Percentiles rank a stretch among this genome's conserved stretches.
Evolutionary conservation across 495 filamentous ascomycete species (phyloP).

Genomic region (Letharia columbiana): DNA sequence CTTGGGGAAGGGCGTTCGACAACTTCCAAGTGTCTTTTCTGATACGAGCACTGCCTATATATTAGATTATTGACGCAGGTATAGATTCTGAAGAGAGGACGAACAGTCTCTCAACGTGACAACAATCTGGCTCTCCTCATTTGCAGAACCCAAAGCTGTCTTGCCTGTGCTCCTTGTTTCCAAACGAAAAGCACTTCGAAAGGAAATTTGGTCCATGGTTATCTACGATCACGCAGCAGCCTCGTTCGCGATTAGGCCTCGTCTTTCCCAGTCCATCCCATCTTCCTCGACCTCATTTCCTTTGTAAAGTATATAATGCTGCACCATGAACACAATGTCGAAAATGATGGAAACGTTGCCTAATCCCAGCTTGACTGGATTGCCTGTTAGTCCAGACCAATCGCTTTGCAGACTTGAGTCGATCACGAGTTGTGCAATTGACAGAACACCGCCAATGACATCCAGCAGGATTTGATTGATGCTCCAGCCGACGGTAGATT

Average conservation of each 20-base stretch:
- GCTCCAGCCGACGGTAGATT: constrained; percentile 79
- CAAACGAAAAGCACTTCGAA: background rate
- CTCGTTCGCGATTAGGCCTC: constrained; percentile 14
- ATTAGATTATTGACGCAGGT: no score
- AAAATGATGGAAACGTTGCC: constrained; percentile 80
- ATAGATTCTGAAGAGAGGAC: no score
- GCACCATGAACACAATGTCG: constrained; percentile 72
- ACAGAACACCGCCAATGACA: constrained; percentile 70
- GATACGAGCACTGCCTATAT: no score
- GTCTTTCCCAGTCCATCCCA: constrained; percentile 7
- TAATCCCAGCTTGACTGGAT: constrained; percentile 81
- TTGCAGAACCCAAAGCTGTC: no score
- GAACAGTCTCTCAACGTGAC: no score
- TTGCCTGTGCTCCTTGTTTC: no score
- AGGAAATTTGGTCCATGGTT: background rate
- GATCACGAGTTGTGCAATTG: constrained; percentile 68
- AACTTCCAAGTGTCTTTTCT: no score
- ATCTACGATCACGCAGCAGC: constrained; percentile 15
- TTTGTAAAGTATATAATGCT: constrained; percentile 77
- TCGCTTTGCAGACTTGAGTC: constrained; percentile 78
- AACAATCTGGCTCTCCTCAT: no score
- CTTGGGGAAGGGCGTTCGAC: no score
- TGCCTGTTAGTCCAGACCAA: constrained; percentile 84
- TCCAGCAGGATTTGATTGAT: constrained; percentile 84
- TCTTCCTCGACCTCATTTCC: constrained; percentile 21